Evolutionary conservation across 2,329 filamentous ascomycete genomes (phyloP).

Genomic region (Diaporthe sp.): DNA sequence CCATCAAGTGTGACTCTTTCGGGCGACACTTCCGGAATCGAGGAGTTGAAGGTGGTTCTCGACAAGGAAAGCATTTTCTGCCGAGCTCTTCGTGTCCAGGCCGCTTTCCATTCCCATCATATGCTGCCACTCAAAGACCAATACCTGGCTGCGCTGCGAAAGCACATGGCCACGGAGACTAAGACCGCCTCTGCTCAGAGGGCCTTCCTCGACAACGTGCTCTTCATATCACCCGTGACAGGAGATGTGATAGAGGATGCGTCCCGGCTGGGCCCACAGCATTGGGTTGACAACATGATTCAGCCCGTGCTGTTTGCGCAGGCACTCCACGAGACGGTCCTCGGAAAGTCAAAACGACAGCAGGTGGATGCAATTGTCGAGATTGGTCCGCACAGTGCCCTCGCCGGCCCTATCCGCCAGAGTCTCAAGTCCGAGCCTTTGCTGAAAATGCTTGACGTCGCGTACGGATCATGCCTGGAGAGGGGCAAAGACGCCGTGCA

Average conservation of each 20-base stretch:
- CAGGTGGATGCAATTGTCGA: slow-evolving; percentile 45
- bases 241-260: too few species aligned
- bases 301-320: background rate
- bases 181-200: too few species aligned
- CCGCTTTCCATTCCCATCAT: slow-evolving; percentile 48
- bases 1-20: slow-evolving; percentile 51
- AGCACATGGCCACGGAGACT: rapidly evolving
- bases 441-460: background rate
- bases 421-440: slow-evolving; percentile 33
- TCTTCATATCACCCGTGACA: too few species aligned
- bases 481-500: background rate
- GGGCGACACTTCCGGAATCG: too few species aligned
- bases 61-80: slow-evolving; percentile 43
- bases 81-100: slow-evolving; percentile 44
- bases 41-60: slow-evolving; percentile 43
- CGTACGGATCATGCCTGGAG: background rate
- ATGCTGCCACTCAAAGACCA: slow-evolving; percentile 43
- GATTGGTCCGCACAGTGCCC: slow-evolving; percentile 46
- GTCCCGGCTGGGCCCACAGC: too few species aligned
- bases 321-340: background rate
- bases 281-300: too few species aligned
- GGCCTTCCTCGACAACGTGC: too few species aligned
- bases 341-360: too few species aligned
- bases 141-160: slow-evolving; percentile 36
- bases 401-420: slow-evolving; percentile 46